Evolutionary conservation across 176 grass and related monocot genomes (phyloP), one percentile per base, ranked within the genome.

Genomic region (Zea luxurians): DNA sequence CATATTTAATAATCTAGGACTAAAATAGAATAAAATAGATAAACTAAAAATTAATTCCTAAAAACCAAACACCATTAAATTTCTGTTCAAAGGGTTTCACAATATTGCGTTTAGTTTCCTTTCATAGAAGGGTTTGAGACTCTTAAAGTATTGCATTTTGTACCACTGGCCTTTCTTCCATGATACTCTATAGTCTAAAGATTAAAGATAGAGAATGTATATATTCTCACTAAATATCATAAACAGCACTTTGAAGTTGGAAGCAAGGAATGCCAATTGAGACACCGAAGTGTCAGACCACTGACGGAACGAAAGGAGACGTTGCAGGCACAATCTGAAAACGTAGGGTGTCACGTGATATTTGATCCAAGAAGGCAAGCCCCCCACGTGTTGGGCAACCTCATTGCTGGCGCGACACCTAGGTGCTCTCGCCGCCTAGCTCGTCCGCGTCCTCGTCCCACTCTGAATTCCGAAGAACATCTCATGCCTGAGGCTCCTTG

Each of bases 381-480:
- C 70, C 64, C 47, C 18, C 70, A 82, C 70, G 70, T 74, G 70
- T 35, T 66, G 66, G 13, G 13, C 20, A 17, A 4, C 2, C 13
- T 66, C 5, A 2, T 37, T 17, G 34, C 35, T 40, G 58, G 52
- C 52, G 52, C 52, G 16, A 17, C 52, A 55, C 52, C 52, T 55
- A 6, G 52, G 6, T 17, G 50, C 52, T 55, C 16, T 55, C 15
- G 15, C 50, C 5, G 50, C 15, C 5, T 53, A 53, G 50, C 50
- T 15, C 50, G 13, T 17, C 52, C 16, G 38, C 38, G 50, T 53
- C 48, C 4, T 47, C 44, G 11, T 13, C 2, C 12, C 12, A 4
- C 48, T 49, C 4, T 49, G 12, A 13, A 49, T 49, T 48, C 10
- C 10, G 47, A 49, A 49, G 12, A 49, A 4, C 0, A 49, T 52